Evolutionary conservation across 768 basidiomycete species (phyloP).

Genomic region (Collybia mongolica): DNA sequence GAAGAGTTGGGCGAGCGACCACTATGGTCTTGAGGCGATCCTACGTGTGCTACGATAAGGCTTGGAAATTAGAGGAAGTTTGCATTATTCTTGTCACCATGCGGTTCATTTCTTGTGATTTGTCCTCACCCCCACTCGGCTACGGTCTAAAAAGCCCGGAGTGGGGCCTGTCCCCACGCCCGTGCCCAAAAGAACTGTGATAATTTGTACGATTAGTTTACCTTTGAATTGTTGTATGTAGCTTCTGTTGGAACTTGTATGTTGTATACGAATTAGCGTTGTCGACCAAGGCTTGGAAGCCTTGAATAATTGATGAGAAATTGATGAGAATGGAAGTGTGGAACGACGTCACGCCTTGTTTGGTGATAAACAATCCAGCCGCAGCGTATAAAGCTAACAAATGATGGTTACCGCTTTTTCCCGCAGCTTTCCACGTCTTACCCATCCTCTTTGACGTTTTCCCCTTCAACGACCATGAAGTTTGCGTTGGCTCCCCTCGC

Average conservation of each 20-base stretch:
- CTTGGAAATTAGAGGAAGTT: background rate
- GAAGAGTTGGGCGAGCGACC: conserved; percentile 62
- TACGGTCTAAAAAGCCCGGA: background rate
- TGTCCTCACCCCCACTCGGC: background rate
- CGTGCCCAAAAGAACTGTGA: too few species aligned
- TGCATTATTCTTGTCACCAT: background rate
- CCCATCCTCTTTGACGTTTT: conserved; percentile 15
- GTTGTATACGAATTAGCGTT: too few species aligned
- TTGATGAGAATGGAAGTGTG: conserved; percentile 27
- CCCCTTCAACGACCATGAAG: conserved; percentile 45
- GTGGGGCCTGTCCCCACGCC: too few species aligned
- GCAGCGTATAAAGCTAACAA: conserved; percentile 13
- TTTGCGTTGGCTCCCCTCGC: conserved; percentile 36
- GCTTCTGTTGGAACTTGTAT: too few species aligned
- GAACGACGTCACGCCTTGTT: conserved; percentile 18
- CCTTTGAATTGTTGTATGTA: too few species aligned
- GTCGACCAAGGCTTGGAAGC: background rate
- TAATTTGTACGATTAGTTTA: too few species aligned
- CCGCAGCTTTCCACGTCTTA: conserved; percentile 24
- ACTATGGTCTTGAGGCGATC: conserved; percentile 56
- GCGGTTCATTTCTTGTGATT: conserved; percentile 2
- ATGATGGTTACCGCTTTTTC: conserved; percentile 16
- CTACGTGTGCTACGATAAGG: conserved; percentile 26
- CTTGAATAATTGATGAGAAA: background rate
- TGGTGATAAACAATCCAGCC: conserved; percentile 18